Percentiles rank a stretch among this genome's conserved stretches.
phyloP scores from a whole-genome alignment of 352 stramenopile genomes.

The Phytophthora sp. region DNA sequence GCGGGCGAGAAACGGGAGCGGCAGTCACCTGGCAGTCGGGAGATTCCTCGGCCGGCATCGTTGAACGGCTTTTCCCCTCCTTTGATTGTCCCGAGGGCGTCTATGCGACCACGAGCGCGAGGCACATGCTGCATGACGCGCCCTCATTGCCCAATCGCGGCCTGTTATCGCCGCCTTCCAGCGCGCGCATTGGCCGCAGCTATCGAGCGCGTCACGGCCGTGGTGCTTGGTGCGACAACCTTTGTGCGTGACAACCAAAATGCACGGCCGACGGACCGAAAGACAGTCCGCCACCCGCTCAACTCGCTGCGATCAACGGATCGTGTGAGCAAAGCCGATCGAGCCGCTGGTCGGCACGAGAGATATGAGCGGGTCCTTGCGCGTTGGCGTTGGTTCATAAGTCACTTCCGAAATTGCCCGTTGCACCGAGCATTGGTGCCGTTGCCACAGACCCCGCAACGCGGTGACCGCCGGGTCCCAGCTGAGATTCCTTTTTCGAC shows the following conservation, averaged over 20 bases:
- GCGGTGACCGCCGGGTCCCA: constrained; percentile 16
- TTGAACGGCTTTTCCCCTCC: constrained; percentile 25
- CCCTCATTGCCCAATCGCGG: constrained; percentile 1
- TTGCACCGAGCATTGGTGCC: not conserved
- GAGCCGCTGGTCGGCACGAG: constrained; percentile 23
- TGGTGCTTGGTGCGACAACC: constrained; percentile 34
- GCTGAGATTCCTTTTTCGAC: not conserved
- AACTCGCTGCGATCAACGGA: constrained; percentile 24
- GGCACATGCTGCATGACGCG: constrained; percentile 17
- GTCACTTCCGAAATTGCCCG: constrained; percentile 21
- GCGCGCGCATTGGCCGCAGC: constrained; percentile 3
- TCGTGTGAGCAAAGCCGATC: constrained; percentile 23
- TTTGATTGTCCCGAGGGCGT: constrained; percentile 11
- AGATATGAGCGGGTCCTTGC: constrained; percentile 13
- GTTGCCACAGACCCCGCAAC: no score
- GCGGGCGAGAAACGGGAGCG: not conserved
- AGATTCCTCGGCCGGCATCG: constrained; percentile 2
- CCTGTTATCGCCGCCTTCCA: not conserved
- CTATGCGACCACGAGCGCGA: constrained; percentile 25
- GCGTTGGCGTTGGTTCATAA: constrained; percentile 5
- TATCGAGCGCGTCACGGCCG: constrained; percentile 13
- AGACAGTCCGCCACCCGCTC: constrained; percentile 14
- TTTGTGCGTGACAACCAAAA: constrained; percentile 12
- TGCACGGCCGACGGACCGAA: not conserved
- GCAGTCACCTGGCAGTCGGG: constrained; percentile 4